A percentile compares a stretch with the other conserved stretches of the same genome.
Evolutionary conservation across 192 early-diverging fungal genomes (phyloP).

Genomic region (Podochytrium sp.): DNA sequence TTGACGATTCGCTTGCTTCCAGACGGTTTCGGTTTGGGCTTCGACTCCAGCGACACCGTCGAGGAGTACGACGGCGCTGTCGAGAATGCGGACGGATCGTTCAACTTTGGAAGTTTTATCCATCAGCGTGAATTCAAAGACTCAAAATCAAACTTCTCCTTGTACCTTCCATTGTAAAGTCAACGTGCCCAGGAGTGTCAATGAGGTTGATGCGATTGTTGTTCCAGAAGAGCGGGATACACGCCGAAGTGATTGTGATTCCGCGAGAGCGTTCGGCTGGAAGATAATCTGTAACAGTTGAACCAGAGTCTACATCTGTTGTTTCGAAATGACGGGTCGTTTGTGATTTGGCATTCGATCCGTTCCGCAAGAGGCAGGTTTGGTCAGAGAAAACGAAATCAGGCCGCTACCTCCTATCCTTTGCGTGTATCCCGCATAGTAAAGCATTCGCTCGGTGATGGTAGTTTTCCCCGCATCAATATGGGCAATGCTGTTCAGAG

Average conservation of each 20-base stretch:
- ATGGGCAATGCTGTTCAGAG: conserved; percentile 71
- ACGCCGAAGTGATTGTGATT: conserved; percentile 92
- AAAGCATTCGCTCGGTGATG: conserved; percentile 96
- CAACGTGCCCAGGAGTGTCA: conserved; percentile 95
- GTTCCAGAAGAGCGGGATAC: conserved; percentile 79
- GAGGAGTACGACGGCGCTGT: conserved; percentile 90
- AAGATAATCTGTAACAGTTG: conserved; percentile 93
- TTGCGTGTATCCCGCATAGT: conserved; percentile 90
- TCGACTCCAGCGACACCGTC: conserved; percentile 96
- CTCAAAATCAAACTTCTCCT: not conserved
- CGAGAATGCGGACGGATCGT: conserved; percentile 87
- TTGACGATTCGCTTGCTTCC: conserved; percentile 7
- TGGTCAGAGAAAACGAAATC: not conserved
- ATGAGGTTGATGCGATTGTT: conserved; percentile 86
- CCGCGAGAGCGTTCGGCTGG: conserved; percentile 87
- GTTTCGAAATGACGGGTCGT: not conserved
- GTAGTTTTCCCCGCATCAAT: conserved; percentile 96
- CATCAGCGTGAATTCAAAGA: not conserved
- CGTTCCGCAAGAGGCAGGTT: not conserved
- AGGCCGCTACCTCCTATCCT: conserved; percentile 71
- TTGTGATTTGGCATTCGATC: no score
- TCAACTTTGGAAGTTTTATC: conserved; percentile 62
- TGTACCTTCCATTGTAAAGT: conserved; percentile 86
- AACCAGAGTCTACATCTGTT: conserved; percentile 90
- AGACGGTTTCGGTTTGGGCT: conserved; percentile 86